phyloP scores from a whole-genome alignment of 352 stramenopile genomes.

The Globisporangium radiosum region DNA sequence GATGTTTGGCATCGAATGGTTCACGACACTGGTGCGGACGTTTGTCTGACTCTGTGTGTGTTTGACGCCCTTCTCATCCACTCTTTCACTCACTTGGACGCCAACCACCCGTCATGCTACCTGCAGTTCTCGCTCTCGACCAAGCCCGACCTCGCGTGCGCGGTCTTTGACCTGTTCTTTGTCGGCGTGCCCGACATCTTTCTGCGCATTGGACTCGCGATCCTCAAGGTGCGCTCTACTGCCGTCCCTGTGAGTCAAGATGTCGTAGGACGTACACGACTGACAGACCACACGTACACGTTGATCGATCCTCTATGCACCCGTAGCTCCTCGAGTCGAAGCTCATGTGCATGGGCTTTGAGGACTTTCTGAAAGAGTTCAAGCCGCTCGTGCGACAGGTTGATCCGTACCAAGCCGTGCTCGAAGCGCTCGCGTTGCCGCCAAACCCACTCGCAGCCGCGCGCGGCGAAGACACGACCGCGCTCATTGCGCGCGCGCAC shows the following conservation, averaged over 20 bases:
- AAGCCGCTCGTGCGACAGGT: slow-evolving; percentile 67
- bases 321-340: slow-evolving; percentile 51
- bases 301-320: neutral
- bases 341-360: slow-evolving; percentile 81
- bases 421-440: slow-evolving; percentile 46
- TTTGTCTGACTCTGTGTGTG: neutral
- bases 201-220: slow-evolving; percentile 65
- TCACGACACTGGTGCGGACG: slow-evolving; percentile 62
- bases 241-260: neutral
- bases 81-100: neutral
- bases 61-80: neutral
- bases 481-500: slow-evolving; percentile 42
- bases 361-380: slow-evolving; percentile 81
- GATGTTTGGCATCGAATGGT: slow-evolving; percentile 87
- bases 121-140: slow-evolving; percentile 69
- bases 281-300: neutral
- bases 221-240: slow-evolving; percentile 50
- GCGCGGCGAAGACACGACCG: slow-evolving; percentile 45
- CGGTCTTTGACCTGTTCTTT: slow-evolving; percentile 84
- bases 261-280: too few species aligned
- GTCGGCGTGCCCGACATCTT: slow-evolving; percentile 77
- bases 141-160: slow-evolving; percentile 71
- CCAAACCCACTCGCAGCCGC: slow-evolving; percentile 43
- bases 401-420: slow-evolving; percentile 71
- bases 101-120: too few species aligned